Evolutionary conservation across 306 rosid species (phyloP).

Genomic region (Datisca glomerata): DNA sequence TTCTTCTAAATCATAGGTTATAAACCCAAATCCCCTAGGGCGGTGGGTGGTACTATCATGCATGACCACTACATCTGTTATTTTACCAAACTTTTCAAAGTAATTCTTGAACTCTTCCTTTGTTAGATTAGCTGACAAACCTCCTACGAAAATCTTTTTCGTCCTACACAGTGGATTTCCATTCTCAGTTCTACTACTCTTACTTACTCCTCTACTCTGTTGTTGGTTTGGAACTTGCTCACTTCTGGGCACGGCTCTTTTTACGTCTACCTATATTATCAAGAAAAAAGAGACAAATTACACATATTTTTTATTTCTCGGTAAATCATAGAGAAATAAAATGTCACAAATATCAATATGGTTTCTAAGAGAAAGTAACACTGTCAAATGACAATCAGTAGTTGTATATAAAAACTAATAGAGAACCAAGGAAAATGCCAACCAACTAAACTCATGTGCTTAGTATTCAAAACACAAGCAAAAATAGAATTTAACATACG

Average conservation of each 20-base stretch:
- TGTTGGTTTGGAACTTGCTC: constrained; percentile 34
- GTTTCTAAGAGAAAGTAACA: not conserved
- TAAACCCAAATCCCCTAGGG: constrained; percentile 84
- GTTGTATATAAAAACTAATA: too few species aligned
- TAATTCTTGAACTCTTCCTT: constrained; percentile 59
- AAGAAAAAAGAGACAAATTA: constrained; percentile 5
- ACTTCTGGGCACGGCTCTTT: constrained; percentile 48
- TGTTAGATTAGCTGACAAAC: constrained; percentile 47
- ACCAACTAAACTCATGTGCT: too few species aligned
- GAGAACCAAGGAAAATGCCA: not conserved
- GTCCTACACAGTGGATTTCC: constrained; percentile 29
- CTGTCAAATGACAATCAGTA: too few species aligned
- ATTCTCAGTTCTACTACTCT: constrained; percentile 24
- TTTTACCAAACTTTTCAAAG: constrained; percentile 60
- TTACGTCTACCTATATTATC: constrained; percentile 48
- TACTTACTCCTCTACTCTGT: constrained; percentile 27
- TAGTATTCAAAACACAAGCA: not conserved
- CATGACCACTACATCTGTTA: constrained; percentile 83
- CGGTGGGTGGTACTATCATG: constrained; percentile 56
- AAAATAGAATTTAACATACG: too few species aligned
- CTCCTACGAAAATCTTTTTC: constrained; percentile 80
- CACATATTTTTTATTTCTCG: too few species aligned
- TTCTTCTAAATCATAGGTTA: constrained; percentile 63
- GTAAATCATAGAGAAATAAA: too few species aligned
- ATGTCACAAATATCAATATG: not conserved